Evolutionary conservation across 2,329 filamentous ascomycete genomes (phyloP).

Genomic region (Xenoacremonium recifei): DNA sequence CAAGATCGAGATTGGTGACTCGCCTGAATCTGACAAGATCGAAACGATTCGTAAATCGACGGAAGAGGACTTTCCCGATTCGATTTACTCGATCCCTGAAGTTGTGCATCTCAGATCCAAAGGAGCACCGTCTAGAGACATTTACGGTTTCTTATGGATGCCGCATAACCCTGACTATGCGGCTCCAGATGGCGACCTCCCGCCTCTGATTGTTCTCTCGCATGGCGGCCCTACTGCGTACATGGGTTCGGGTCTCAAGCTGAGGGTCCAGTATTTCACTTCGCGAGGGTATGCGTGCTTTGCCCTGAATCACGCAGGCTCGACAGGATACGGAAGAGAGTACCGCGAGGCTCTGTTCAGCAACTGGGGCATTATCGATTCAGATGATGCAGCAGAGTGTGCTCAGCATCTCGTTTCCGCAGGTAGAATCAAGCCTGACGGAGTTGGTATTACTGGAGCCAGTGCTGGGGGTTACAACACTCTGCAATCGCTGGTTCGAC

Average conservation of each 20-base stretch:
- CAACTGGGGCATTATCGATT: slow-evolving; percentile 50
- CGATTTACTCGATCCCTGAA: slow-evolving; percentile 37
- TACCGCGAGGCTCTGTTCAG: slow-evolving; percentile 50
- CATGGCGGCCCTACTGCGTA: slow-evolving; percentile 53
- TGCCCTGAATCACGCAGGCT: slow-evolving; percentile 52
- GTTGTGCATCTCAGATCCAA: slow-evolving; percentile 30
- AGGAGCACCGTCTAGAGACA: slow-evolving; percentile 24
- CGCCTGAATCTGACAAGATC: slow-evolving; percentile 10
- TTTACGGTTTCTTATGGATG: slow-evolving; percentile 48
- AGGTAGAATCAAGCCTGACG: slow-evolving; percentile 33
- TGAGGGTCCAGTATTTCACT: slow-evolving; percentile 51
- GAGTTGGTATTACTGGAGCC: slow-evolving; percentile 48
- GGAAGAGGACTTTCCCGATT: slow-evolving; percentile 26
- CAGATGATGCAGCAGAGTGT: slow-evolving; percentile 47
- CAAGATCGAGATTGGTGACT: slow-evolving; percentile 28
- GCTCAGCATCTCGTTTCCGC: slow-evolving; percentile 39
- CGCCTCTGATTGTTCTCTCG: slow-evolving; percentile 48
- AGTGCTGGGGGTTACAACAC: slow-evolving; percentile 56
- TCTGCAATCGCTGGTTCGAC: slow-evolving; percentile 45
- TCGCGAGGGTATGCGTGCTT: slow-evolving; percentile 52
- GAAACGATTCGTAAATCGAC: slow-evolving; percentile 34
- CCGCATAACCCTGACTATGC: slow-evolving; percentile 46
- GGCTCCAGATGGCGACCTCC: slow-evolving; percentile 35
- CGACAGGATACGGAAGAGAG: slow-evolving; percentile 47
- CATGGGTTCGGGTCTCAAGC: slow-evolving; percentile 39